Conservation (phyloP, 2,329 filamentous ascomycete species). For the Capronia americana region DNA sequence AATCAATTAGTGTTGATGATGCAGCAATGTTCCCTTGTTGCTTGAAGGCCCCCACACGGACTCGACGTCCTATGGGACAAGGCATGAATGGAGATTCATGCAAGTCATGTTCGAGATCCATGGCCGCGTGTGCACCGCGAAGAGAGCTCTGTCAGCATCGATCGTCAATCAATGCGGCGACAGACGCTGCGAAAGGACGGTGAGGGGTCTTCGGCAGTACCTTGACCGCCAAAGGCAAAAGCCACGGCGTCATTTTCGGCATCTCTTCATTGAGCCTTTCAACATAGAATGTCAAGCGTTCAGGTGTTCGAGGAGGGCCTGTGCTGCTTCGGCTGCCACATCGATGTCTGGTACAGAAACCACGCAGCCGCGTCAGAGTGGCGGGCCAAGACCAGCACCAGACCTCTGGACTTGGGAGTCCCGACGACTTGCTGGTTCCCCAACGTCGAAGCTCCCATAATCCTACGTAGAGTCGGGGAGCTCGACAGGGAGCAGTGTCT, state of each 20-base stretch:
- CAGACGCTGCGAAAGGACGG: background rate
- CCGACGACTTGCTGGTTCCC: background rate
- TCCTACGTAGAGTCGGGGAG: background rate
- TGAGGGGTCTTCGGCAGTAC: background rate
- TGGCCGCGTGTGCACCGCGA: background rate
- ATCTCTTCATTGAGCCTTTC: background rate
- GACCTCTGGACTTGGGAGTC: background rate
- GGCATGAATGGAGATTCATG: conserved; percentile 15
- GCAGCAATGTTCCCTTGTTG: background rate
- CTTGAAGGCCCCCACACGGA: background rate
- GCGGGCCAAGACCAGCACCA: too few relatives aligned
- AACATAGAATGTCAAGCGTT: background rate
- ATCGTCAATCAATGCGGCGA: background rate
- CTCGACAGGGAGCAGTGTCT: background rate
- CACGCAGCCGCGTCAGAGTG: background rate
- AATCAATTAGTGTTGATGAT: conserved; percentile 12
- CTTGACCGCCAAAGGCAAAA: background rate
- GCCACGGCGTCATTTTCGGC: background rate
- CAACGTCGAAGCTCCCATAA: background rate
- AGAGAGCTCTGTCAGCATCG: conserved; percentile 14
- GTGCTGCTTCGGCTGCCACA: background rate
- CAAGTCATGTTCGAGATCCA: conserved; percentile 12
- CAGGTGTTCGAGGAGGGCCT: background rate
- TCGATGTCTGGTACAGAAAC: background rate
- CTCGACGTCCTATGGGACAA: background rate